These are phyloP conservation scores for Boletus sp. DNA, from an alignment of 768 basidiomycete genomes.

Conservation along the genomic window DNA sequence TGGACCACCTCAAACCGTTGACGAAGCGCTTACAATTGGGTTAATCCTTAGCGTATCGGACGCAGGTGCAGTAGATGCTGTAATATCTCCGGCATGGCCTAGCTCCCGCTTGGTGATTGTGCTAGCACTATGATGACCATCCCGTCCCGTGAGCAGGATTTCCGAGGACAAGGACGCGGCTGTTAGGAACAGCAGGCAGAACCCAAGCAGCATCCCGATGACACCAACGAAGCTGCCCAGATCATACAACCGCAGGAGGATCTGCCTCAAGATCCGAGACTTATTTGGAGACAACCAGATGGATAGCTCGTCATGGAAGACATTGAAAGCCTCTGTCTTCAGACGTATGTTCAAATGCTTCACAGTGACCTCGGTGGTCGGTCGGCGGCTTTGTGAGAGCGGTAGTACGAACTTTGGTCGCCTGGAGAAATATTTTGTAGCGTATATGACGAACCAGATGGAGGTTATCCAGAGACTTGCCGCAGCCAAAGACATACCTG, in stretches of 20 bases:
- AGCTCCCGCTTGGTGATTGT: conserved; percentile 17
- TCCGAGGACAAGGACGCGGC: conserved; percentile 17
- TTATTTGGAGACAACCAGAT: conserved; percentile 31
- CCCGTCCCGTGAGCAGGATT: conserved; percentile 2
- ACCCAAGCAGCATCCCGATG: conserved; percentile 45
- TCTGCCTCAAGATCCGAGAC: conserved; percentile 23
- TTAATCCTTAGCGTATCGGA: conserved; percentile 16
- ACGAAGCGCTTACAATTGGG: conserved; percentile 30
- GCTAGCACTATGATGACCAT: neutral
- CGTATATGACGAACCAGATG: conserved; percentile 27
- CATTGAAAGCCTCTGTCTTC: conserved; percentile 51
- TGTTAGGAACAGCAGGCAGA: conserved; percentile 41
- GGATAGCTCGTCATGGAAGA: conserved; percentile 43
- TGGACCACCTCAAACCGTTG: neutral
- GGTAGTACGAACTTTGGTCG: conserved; percentile 21
- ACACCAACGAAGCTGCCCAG: conserved; percentile 44
- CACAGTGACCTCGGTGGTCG: conserved; percentile 19
- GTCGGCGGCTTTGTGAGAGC: conserved; percentile 19
- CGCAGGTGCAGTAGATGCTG: neutral
- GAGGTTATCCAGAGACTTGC: conserved; percentile 19
- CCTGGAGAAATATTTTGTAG: conserved; percentile 20
- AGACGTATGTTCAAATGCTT: conserved; percentile 33
- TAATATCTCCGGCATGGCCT: neutral
- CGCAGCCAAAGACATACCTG: conserved; percentile 21
- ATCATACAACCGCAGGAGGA: conserved; percentile 44